Evolutionary conservation across 176 grass and related monocot species (phyloP), one percentile per base, ranked within the genome.

Genomic region (Lolium multiflorum): DNA sequence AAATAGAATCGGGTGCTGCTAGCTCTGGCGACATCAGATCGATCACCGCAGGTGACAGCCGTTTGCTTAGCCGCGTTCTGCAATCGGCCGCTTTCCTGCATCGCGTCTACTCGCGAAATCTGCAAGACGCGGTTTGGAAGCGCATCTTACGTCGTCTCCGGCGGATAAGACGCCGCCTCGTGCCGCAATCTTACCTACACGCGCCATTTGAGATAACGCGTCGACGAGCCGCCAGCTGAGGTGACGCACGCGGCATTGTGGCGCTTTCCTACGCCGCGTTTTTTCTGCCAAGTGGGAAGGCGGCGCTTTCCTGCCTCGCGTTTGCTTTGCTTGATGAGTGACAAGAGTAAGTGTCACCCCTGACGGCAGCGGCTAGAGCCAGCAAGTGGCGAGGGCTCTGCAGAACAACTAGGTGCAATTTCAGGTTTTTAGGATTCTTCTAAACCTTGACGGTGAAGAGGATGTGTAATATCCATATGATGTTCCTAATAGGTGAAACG

Each of bases 301-400:
- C 47, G 14, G 73, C 73, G 73, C 73, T 76, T 76, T 76, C 24
- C 48, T 76, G 73, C 67, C 67, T 41, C 28, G 67, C 67, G 65
- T 70, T 43, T 43, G 38, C 7, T 3, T 43, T 43, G 41, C 37
- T 9, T n/a, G 67, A 9, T 43, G 8, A 43, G 37, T 70, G 25
- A 31, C 12, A 41, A 68, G 14, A 6, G 61, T 21, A 2, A 3
- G 13, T 17, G 63, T 28, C 61, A 64, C 11, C 3, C 24, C 22
- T 64, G 61, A 28, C 11, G 11, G 11, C 6, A 26, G 60, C 60
- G 25, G 22, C 24, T 10, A 62, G 11, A 6, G 60, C 0, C 60
- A 63, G n/a, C 3, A 11, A 22, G 56, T 60, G n/a, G 9, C n/a
- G 7, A 22, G 18, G 56, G 20, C 18, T 59, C 7, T 21, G 7